A percentile compares a stretch with the other conserved stretches of the same genome.
Conservation (phyloP, 768 basidiomycete genomes). For the Rhodotorula graminis region DNA sequence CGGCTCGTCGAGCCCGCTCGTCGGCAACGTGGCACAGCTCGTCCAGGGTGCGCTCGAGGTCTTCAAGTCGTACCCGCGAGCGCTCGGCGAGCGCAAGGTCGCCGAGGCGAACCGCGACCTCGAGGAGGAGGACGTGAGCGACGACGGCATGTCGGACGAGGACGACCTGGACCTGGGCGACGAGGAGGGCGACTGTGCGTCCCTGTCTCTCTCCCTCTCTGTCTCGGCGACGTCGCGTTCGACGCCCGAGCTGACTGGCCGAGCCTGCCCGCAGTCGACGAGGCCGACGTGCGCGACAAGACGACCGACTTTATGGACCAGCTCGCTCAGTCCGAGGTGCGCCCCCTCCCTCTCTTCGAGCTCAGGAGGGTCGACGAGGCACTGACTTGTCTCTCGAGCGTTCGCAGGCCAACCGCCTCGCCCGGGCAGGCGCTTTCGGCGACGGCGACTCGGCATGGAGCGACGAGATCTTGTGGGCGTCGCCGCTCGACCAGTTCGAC, state of each 20-base stretch:
- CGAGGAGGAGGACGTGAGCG: slow-evolving; percentile 50
- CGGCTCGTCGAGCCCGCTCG: slow-evolving; percentile 39
- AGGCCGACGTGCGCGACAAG: slow-evolving; percentile 78
- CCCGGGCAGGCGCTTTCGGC: slow-evolving; percentile 51
- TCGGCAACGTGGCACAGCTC: slow-evolving; percentile 66
- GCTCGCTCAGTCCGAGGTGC: slow-evolving; percentile 69
- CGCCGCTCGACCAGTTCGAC: slow-evolving; percentile 72
- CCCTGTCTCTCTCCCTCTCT: slow-evolving; percentile 43
- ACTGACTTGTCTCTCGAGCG: not conserved
- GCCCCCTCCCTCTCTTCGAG: not conserved
- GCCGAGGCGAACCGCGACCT: slow-evolving; percentile 54
- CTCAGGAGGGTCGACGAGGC: too few relatives aligned
- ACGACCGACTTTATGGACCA: slow-evolving; percentile 82
- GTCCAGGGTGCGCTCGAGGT: slow-evolving; percentile 67
- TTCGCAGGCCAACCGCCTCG: slow-evolving; percentile 67
- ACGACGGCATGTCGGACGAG: slow-evolving; percentile 51
- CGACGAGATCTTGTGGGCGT: slow-evolving; percentile 81
- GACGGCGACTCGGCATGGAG: slow-evolving; percentile 52
- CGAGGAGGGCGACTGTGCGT: slow-evolving; percentile 56
- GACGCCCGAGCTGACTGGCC: slow-evolving; percentile 1
- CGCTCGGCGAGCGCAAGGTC: slow-evolving; percentile 54
- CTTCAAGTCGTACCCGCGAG: slow-evolving; percentile 72
- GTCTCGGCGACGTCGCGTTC: not conserved
- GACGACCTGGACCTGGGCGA: slow-evolving; percentile 53
- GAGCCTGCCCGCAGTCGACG: slow-evolving; percentile 46